Evolutionary conservation across 2,329 filamentous ascomycete genomes (phyloP), one percentile per base, ranked within the genome.

Genomic region (Diaporthe citriasiana): DNA sequence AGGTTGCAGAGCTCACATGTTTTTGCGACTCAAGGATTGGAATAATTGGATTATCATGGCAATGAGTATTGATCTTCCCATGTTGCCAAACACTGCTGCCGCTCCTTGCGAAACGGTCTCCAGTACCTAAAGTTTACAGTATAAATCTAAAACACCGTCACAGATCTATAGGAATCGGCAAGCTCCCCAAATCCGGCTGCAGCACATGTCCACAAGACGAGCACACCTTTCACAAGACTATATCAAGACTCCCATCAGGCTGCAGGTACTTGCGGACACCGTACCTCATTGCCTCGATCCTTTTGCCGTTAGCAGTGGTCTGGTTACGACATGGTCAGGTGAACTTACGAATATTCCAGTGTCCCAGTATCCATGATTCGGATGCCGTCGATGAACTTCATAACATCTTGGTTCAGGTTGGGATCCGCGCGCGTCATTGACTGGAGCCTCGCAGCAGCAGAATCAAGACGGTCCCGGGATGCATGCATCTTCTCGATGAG

Each of bases 201-300:
- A n/a, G 15, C 35, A 50, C n/a, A 19, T 27, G 4, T n/a, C 77
- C 80, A 22, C 15, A 4, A 27, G 4, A 22, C 40, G 12, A 38
- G 12, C n/a, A 22, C 33, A n/a, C 42, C 7, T 17, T 38, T 70
- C 33, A 82, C 17, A 83, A 77, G 50, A 77, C 73, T 70, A 83
- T 81, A 35, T 78, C 77, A 73, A 84, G 74, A n/a, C 80, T 80
- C 15, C 81, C 82, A 42, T 84, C 81, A 45, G 79, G 73, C 55
- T 78, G 78, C 38, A 80, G 70, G 57, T 81, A 79, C 55, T 79
- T 77, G 4, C 74, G 76, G 25, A 84, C 72, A 35, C 77, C 79
- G 73, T 84, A 83, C 50, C 82, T 78, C 27, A 79, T 79, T 15
- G 82, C 83, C 55, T 78, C 78, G 55, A 82, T 74, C 4, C 82